Evolutionary conservation across 2,329 filamentous ascomycete genomes (phyloP).

Genomic region (Tolypocladium pustulatum): DNA sequence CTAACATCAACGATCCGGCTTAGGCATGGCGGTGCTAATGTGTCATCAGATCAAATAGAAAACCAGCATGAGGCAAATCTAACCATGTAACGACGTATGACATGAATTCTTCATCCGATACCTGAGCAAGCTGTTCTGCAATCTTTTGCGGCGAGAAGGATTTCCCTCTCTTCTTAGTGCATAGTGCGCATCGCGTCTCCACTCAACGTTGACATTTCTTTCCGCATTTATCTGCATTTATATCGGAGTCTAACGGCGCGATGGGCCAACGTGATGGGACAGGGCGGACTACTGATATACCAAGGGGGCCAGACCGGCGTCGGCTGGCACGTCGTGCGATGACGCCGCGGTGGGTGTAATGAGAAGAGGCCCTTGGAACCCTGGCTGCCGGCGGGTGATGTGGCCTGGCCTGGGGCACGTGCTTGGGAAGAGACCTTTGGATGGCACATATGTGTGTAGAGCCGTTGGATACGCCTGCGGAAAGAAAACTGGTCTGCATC

Average conservation of each 20-base stretch:
- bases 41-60: constrained; percentile 7
- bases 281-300: constrained; percentile 8
- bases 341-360: constrained; percentile 7
- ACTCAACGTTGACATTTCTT: not conserved
- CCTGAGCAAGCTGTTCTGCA: constrained; percentile 6
- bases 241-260: constrained; percentile 13
- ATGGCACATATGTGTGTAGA: not conserved
- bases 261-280: constrained; percentile 11
- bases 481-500: not conserved
- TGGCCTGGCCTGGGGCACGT: not conserved
- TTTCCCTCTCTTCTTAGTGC: not conserved
- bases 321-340: not conserved
- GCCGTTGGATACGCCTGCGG: not conserved
- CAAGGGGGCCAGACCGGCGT: not conserved
- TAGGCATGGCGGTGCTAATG: not conserved
- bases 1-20: no score
- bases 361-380: not conserved
- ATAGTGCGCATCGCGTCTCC: not conserved
- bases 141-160: not conserved
- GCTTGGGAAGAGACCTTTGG: not conserved
- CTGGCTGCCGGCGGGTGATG: not conserved
- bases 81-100: constrained; percentile 4
- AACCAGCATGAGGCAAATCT: constrained; percentile 4
- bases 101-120: constrained; percentile 4
- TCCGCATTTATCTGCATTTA: constrained; percentile 4